These are phyloP conservation scores for Echium plantagineum DNA, from an alignment of 257 asterid genomes.

Conservation along the genomic window DNA sequence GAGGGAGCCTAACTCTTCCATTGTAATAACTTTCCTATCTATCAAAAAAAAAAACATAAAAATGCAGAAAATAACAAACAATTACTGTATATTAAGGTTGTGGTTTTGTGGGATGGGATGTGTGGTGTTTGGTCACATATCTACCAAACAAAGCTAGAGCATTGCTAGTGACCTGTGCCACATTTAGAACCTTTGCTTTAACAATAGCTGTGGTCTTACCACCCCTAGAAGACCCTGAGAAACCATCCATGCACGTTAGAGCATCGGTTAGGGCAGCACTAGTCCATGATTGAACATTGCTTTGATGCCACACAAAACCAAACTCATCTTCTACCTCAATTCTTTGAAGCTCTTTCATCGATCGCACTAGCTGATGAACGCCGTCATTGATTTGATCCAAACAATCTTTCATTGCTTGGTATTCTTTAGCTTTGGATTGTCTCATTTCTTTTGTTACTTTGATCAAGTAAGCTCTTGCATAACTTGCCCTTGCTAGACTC, in stretches of 20 bases:
- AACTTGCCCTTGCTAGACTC: conserved; percentile 1
- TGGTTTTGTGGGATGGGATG: neutral
- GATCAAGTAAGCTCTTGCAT: neutral
- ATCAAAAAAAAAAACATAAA: no score
- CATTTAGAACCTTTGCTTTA: neutral
- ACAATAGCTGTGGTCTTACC: conserved; percentile 2
- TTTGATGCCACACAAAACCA: conserved; percentile 2
- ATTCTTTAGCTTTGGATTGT: conserved; percentile 4
- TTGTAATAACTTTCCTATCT: no score
- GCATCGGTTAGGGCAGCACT: conserved; percentile 5
- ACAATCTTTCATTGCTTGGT: conserved; percentile 3
- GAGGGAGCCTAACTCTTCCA: no score
- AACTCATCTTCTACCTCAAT: neutral
- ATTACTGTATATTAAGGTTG: no score
- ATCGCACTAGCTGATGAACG: neutral
- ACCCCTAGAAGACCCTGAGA: conserved; percentile 1
- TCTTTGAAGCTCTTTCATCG: neutral
- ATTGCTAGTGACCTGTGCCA: conserved; percentile 2
- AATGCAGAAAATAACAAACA: no score
- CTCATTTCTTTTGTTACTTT: conserved; percentile 1
- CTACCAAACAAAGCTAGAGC: conserved; percentile 1
- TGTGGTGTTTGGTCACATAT: neutral
- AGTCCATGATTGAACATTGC: neutral
- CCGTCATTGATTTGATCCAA: conserved; percentile 1
- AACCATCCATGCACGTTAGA: conserved; percentile 1